Evolutionary conservation across 1,284 basidiomycete genomes (phyloP).

Genomic region (Boletus subluridellus): DNA sequence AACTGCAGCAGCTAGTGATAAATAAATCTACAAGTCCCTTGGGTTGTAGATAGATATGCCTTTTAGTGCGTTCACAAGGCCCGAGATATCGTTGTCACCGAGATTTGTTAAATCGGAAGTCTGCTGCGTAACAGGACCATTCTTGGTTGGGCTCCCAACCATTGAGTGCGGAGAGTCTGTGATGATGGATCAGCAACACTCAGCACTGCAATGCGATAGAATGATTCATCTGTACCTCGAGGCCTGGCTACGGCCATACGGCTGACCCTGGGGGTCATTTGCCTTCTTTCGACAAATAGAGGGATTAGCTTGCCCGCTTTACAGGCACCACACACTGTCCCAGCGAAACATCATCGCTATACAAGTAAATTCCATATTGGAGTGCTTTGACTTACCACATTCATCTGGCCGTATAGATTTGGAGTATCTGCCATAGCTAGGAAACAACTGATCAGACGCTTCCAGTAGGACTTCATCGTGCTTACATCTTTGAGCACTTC

Average conservation of each 20-base stretch:
- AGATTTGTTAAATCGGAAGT: background rate
- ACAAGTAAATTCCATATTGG: background rate
- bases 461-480: background rate
- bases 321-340: constrained; percentile 47
- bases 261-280: constrained; percentile 43
- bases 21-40: background rate
- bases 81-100: constrained; percentile 2
- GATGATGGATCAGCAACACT: background rate
- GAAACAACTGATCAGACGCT: constrained; percentile 4
- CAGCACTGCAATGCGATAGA: background rate
- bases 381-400: constrained; percentile 46
- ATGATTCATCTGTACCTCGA: constrained; percentile 39
- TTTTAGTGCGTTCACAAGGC: constrained; percentile 9
- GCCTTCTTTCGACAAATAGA: constrained; percentile 43
- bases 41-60: constrained; percentile 12
- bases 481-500: constrained; percentile 64
- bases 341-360: background rate
- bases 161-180: constrained; percentile 20
- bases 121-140: background rate
- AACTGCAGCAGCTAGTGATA: background rate
- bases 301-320: constrained; percentile 55
- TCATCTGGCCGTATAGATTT: constrained; percentile 71
- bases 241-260: constrained; percentile 45
- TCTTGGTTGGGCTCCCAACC: constrained; percentile 1
- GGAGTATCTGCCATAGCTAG: constrained; percentile 72